Conservation (phyloP, 352 stramenopile species). For the Phytophthora cactorum region DNA sequence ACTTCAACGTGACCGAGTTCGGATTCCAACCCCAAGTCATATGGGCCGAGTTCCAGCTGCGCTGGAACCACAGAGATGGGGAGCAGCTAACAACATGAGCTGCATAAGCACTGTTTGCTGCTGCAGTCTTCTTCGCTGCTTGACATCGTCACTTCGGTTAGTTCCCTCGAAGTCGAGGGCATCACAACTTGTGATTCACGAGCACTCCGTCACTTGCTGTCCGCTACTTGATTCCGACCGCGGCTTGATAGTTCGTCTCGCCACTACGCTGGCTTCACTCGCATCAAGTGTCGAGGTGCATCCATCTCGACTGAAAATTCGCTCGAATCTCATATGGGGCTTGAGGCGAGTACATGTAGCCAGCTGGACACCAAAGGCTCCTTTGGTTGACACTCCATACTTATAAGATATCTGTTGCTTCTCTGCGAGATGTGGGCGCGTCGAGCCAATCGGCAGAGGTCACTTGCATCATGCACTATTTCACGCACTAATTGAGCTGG, state of each 20-base stretch:
- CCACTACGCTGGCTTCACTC: not conserved
- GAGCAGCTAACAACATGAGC: conserved; percentile 14
- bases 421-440: conserved; percentile 20
- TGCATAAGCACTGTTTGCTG: conserved; percentile 7
- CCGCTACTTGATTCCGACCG: conserved; percentile 4
- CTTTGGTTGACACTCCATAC: conserved; percentile 10
- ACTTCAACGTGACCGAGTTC: conserved; percentile 24
- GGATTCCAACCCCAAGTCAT: conserved; percentile 15
- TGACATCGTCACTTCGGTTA: conserved; percentile 4
- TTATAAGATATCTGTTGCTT: conserved; percentile 25
- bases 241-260: not conserved
- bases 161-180: not conserved
- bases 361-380: conserved; percentile 16
- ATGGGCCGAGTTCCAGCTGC: conserved; percentile 26
- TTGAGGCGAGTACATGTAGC: conserved; percentile 15
- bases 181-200: not conserved
- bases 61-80: conserved; percentile 21
- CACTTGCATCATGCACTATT: conserved; percentile 1
- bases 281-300: conserved; percentile 5
- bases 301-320: conserved; percentile 30
- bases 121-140: conserved; percentile 5
- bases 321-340: conserved; percentile 26
- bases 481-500: not conserved
- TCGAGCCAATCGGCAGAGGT: conserved; percentile 19
- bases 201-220: conserved; percentile 5